Evolutionary conservation across 192 early-diverging fungal genomes (phyloP), one percentile per base, ranked within the genome.

Genomic region (Spizellomyces punctatus): DNA sequence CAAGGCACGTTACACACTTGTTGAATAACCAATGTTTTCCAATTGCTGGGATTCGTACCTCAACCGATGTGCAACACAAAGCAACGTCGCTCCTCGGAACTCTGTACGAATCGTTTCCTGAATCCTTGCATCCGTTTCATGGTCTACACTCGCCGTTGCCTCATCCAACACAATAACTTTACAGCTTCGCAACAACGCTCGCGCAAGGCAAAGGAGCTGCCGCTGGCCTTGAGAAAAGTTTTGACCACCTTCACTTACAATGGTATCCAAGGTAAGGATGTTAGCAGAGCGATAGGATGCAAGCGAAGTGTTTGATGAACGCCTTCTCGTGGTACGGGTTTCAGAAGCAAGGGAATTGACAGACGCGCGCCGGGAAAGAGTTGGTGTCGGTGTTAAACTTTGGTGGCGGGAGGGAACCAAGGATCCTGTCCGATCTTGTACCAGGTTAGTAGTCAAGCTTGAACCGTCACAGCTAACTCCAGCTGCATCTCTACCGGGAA

Each of bases 71-170:
- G 96, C 96, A 75, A 98, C 93, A 58, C 89, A 90, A 22, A 98
- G 74, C 45, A 98, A 73, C 0, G 96, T 92, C 5, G 88, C 84
- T 56, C 89, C 74, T 46, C 79, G 77, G 59, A 89, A 84, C 63
- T 90, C 86, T 27, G 70, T 69, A 43, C 93, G 90, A 63, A 98
- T 95, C 0, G 94, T 94, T 19, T 76, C 73, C 78, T 98, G 96
- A 76, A 98, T 96, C 48, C 83, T 83, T n/a, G 83, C 84, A 71
- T 98, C 96, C 14, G 93, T 96, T 62, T 88, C 83, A 76, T 89
- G 88, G 71, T 98, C 96, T 5, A 96, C 92, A 5, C 86, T 88
- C 9, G 93, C 96, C 0, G 96, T 97, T 0, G 95, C 94, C 59
- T 85, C 84, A 58, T 86, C 84, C 56, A 86, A 52, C 41, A 83